These are phyloP conservation scores for Pleomassaria siparia DNA, from an alignment of 2,329 filamentous ascomycete species.

Conservation along the genomic window DNA sequence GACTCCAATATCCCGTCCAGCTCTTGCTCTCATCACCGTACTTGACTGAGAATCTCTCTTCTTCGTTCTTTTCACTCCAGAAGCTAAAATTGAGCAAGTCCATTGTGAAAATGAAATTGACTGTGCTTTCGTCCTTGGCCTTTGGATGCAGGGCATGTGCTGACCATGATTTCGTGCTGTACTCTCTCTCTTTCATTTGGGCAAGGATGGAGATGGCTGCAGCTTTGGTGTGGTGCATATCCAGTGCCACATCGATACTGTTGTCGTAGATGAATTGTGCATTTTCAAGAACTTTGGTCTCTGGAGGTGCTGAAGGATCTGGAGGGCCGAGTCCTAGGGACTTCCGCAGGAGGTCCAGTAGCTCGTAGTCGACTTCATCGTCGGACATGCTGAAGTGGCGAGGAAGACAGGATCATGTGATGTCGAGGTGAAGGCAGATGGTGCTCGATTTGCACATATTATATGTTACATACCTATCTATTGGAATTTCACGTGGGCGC, in stretches of 20 bases:
- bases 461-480: too few relatives aligned
- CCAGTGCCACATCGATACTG: constrained; percentile 86
- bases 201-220: constrained; percentile 78
- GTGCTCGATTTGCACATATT: neutral
- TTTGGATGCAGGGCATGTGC: constrained; percentile 89
- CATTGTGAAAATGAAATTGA: constrained; percentile 96
- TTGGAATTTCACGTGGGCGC: too few relatives aligned
- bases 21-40: constrained; percentile 66
- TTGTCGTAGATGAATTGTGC: constrained; percentile 91
- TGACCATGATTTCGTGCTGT: constrained; percentile 84
- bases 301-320: constrained; percentile 59
- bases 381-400: constrained; percentile 69
- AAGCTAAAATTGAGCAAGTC: constrained; percentile 96
- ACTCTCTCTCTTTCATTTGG: constrained; percentile 80
- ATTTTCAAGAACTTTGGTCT: constrained; percentile 78
- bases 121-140: constrained; percentile 72
- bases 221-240: constrained; percentile 77
- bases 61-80: constrained; percentile 74
- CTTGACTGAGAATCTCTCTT: constrained; percentile 77
- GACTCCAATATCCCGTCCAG: constrained; percentile 95
- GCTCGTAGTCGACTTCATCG: constrained; percentile 85
- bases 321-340: constrained; percentile 66
- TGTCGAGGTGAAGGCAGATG: neutral
- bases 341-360: constrained; percentile 81
- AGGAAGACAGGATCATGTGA: neutral